A percentile compares a stretch with the other conserved stretches of the same genome.
Evolutionary conservation across 768 basidiomycete genomes (phyloP).

Genomic region (Arthromyces matolae): DNA sequence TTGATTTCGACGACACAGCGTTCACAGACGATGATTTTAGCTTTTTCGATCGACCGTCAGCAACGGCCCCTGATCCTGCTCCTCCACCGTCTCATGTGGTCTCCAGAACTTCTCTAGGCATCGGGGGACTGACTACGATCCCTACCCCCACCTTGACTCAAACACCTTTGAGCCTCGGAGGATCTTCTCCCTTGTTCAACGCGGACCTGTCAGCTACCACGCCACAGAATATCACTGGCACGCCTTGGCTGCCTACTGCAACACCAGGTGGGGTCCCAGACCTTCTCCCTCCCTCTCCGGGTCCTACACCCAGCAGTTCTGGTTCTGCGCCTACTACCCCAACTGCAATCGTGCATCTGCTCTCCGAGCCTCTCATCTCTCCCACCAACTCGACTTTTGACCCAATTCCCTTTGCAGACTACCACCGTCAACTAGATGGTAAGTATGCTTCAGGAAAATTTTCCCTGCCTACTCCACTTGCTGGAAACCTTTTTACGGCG

Average conservation of each 20-base stretch:
- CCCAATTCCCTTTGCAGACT: slow-evolving; percentile 68
- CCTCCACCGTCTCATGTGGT: background rate
- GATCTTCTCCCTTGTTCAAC: slow-evolving; percentile 5
- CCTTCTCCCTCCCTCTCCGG: slow-evolving; percentile 48
- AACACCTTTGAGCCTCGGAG: slow-evolving; percentile 4
- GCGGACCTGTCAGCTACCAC: background rate
- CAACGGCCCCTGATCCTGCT: background rate
- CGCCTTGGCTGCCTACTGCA: slow-evolving; percentile 16
- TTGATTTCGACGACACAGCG: slow-evolving; percentile 51
- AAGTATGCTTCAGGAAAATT: slow-evolving; percentile 80
- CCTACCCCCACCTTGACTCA: slow-evolving; percentile 31
- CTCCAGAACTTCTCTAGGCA: background rate
- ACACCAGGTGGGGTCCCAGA: slow-evolving; percentile 34
- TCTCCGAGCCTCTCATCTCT: slow-evolving; percentile 23
- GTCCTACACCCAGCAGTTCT: slow-evolving; percentile 43
- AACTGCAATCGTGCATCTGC: slow-evolving; percentile 40
- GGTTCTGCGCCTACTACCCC: slow-evolving; percentile 52
- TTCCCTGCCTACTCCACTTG: slow-evolving; percentile 47
- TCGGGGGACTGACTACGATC: no score
- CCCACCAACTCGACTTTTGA: slow-evolving; percentile 46
- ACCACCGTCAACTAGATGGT: slow-evolving; percentile 60
- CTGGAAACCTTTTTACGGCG: no score
- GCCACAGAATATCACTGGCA: slow-evolving; percentile 2
- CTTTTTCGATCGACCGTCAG: slow-evolving; percentile 70
- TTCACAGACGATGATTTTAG: slow-evolving; percentile 89